Base-by-base conservation (phyloP, 2,329 filamentous ascomycete genomes). In the Thielaviopsis ethacetica region DNA sequence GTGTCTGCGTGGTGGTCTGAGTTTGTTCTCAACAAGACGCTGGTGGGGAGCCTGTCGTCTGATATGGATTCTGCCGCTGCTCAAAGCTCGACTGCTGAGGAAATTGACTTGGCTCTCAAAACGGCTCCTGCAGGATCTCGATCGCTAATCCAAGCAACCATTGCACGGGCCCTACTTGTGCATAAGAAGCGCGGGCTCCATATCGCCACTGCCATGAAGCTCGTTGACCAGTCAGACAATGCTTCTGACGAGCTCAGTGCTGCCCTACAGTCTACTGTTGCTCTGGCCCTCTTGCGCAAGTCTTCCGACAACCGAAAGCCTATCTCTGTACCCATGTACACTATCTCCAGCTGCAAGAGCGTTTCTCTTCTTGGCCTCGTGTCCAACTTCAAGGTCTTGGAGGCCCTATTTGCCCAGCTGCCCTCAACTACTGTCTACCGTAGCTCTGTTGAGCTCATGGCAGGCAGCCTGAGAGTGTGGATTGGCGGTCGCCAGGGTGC, bases 1-100 rank as follows among this genome's bases (percentile, higher is more conserved):
- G 81, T 96, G 56, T 88, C 91, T 6, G 88, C 91, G 1, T 96
- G 91, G 91, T 93, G 84, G 75, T 94, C 91, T 0, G 88, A 82
- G 63, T 76, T 85, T 59, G 76, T 81, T 13, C 72, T 95, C 44
- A 86, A 90, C 65, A 78, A 79, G 60, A 83, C 82, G 2, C 76
- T 96, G 27, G 74, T 82, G 13, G 75, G 75, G 17, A 83, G 80
- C 41, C 75, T 94, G 38, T 77, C 75, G 34, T 77, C 78, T 61
- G 74, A 76, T 12, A 15, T 38, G n/a, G 30, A 50, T 10, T 71
- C 73, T 19, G 68, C 70, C 2, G 68, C 70, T 12, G 71, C 67
- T n/a, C 69, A 70, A 58, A 67, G 70, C 34, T 69, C 68, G 44
- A 71, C 74, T 41, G 64, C 49, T 1, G 73, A 69, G 61, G 75